Evolutionary conservation across 257 asterid species (phyloP).

Genomic region (Fraxinus excelsior): DNA sequence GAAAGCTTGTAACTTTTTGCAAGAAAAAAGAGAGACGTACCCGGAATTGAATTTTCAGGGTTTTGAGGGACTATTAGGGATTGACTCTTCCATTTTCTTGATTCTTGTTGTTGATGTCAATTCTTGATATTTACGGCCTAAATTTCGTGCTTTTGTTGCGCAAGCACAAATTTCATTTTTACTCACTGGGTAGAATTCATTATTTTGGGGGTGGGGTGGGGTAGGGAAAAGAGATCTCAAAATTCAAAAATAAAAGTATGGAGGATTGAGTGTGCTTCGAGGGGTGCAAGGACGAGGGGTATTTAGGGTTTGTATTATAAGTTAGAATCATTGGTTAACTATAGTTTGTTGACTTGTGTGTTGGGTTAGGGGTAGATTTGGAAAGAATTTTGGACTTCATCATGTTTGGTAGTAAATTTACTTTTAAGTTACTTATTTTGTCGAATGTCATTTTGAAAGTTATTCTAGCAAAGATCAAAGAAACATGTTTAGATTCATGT

Average conservation of each 20-base stretch:
- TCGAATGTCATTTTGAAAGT: too few relatives aligned
- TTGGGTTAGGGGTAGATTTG: slow-evolving; percentile 33
- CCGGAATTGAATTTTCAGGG: slow-evolving; percentile 34
- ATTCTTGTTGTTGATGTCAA: slow-evolving; percentile 23
- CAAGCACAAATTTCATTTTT: slow-evolving; percentile 18
- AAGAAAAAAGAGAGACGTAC: slow-evolving; percentile 40
- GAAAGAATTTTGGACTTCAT: slow-evolving; percentile 24
- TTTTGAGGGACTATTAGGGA: slow-evolving; percentile 29
- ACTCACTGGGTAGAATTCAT: slow-evolving; percentile 8
- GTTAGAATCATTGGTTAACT: slow-evolving; percentile 33
- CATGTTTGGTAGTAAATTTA: background rate
- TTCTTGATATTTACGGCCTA: slow-evolving; percentile 23
- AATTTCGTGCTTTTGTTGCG: slow-evolving; percentile 19
- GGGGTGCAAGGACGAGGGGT: slow-evolving; percentile 25
- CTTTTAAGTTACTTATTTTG: too few relatives aligned
- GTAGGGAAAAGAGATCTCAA: background rate
- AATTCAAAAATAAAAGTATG: background rate
- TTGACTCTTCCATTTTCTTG: slow-evolving; percentile 27
- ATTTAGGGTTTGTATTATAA: slow-evolving; percentile 27
- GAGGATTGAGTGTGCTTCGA: slow-evolving; percentile 3
- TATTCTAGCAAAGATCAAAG: too few relatives aligned
- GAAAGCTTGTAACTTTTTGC: slow-evolving; percentile 14
- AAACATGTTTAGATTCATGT: too few relatives aligned
- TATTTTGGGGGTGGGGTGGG: background rate
- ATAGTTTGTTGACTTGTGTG: slow-evolving; percentile 40